Evolutionary conservation across 2,329 filamentous ascomycete species (phyloP).

Genomic region (Orbilia oligospora): DNA sequence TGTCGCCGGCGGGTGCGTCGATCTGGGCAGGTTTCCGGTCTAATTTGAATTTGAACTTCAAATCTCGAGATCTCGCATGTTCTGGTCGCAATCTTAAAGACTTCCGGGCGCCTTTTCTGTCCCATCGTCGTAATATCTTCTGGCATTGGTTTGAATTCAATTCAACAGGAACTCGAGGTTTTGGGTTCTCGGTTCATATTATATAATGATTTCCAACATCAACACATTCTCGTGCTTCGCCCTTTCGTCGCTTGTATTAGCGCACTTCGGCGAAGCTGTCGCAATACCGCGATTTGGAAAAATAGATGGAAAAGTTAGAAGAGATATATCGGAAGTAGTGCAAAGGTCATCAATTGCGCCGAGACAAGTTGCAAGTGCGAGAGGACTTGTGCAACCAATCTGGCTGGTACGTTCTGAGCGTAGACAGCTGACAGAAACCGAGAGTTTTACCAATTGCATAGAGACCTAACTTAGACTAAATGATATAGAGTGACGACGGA

Average conservation of each 20-base stretch:
- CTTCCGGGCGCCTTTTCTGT: background rate
- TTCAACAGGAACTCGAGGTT: background rate
- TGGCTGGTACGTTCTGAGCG: slow-evolving; percentile 44
- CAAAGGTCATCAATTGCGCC: slow-evolving; percentile 8
- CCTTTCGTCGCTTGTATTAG: slow-evolving; percentile 24
- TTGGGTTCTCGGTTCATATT: background rate
- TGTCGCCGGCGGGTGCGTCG: background rate
- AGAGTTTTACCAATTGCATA: background rate
- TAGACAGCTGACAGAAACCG: background rate
- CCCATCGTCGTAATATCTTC: background rate
- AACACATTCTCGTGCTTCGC: slow-evolving; percentile 46
- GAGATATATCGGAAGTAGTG: slow-evolving; percentile 37
- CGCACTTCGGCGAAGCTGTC: slow-evolving; percentile 9
- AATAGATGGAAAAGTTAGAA: slow-evolving; percentile 6
- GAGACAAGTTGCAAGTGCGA: slow-evolving; percentile 18
- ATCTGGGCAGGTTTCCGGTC: slow-evolving; percentile 2
- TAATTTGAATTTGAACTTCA: background rate
- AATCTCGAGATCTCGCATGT: background rate
- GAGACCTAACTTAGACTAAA: background rate
- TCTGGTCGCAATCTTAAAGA: background rate
- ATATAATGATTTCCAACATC: slow-evolving; percentile 51
- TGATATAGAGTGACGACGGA: slow-evolving; percentile 46
- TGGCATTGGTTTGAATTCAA: background rate
- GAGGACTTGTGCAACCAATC: slow-evolving; percentile 44
- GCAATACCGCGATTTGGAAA: slow-evolving; percentile 27